Base-by-base conservation (phyloP, 306 rosid species). In the Carpinus fangiana region DNA sequence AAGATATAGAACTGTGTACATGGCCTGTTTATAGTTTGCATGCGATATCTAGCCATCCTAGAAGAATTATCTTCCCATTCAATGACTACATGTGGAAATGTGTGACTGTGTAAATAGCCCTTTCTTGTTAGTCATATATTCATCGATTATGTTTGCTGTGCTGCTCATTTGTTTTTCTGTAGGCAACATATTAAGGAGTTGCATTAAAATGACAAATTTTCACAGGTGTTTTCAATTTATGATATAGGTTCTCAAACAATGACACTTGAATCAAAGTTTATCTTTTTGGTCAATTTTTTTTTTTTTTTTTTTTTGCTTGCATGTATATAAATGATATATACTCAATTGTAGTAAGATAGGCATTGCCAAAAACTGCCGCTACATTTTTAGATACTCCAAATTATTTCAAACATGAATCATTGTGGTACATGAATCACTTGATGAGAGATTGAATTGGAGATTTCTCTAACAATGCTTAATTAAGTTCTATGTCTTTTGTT, bases 21-120 rank as follows among this genome's bases (percentile, higher is more conserved):
- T 45, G 56, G 26, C 34, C 12, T 80, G 62, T 53, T 70, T 38
- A 72, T 51, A 75, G 66, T 70, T 41, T 55, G 72, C 75, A n/a
- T 8, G 45, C 48, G 41, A 45, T 47, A 2, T 9, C 47, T 41
- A 68, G 61, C 57, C 69, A 28, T 45, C 56, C 62, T 5, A 28
- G 23, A 72, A 45, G 60, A 38, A 51, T 70, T 73, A 71, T 36
- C 51, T 52, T 53, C 21, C 18, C 21, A 46, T 60, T 23, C 26
- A 23, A 23, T 23, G 26, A 23, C 26, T 23, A 23, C 26, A 23
- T 23, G 26, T 23, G 54, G 62, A 66, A 16, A 17, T 41, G 6
- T 51, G 48, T 55, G 13, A 31, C 5, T 5, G 17, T 31, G 8
- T 64, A 2, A 0, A 28, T 36, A 16, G 67, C 68, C 34, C 61